Conservation (phyloP, 2,329 filamentous ascomycete genomes). For the Fusarium euwallaceae region DNA sequence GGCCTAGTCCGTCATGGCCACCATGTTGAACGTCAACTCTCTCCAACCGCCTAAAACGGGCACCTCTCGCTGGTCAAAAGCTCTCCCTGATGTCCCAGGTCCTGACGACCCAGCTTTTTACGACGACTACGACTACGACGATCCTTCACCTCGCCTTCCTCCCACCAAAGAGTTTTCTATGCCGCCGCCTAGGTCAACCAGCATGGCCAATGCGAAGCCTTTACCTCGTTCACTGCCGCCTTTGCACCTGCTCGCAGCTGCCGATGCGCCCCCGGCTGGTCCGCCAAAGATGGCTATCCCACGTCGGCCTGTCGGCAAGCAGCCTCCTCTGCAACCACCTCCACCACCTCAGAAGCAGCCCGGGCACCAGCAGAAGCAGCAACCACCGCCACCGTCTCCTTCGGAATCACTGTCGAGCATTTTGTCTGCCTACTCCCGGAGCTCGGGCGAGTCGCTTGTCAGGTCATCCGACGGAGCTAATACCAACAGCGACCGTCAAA, state of each 20-base stretch:
- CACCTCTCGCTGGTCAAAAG: constrained; percentile 70
- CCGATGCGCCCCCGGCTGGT: constrained; percentile 29
- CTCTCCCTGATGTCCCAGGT: constrained; percentile 64
- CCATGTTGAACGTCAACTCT: constrained; percentile 42
- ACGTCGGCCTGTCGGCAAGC: constrained; percentile 43
- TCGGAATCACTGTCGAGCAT: constrained; percentile 67
- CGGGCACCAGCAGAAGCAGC: constrained; percentile 25
- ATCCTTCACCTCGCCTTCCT: constrained; percentile 34
- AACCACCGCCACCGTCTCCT: constrained; percentile 53
- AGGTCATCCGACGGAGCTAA: constrained; percentile 56
- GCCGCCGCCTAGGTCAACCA: constrained; percentile 44
- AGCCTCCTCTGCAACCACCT: constrained; percentile 27
- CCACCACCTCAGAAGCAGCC: constrained; percentile 27
- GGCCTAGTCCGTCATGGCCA: constrained; percentile 37
- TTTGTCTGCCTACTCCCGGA: constrained; percentile 67
- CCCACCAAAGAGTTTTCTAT: constrained; percentile 42
- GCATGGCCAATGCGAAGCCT: constrained; percentile 42
- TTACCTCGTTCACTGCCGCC: constrained; percentile 42
- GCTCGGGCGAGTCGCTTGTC: constrained; percentile 59
- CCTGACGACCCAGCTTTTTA: constrained; percentile 41
- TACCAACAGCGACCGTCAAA: constrained; percentile 36
- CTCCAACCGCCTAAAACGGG: constrained; percentile 53
- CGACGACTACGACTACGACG: constrained; percentile 37
- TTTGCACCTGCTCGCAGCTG: constrained; percentile 41
- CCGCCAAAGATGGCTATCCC: constrained; percentile 46